Evolutionary conservation across 2,329 filamentous ascomycete species (phyloP), one percentile per base, ranked within the genome.

Genomic region (Epichloe gansuensis): DNA sequence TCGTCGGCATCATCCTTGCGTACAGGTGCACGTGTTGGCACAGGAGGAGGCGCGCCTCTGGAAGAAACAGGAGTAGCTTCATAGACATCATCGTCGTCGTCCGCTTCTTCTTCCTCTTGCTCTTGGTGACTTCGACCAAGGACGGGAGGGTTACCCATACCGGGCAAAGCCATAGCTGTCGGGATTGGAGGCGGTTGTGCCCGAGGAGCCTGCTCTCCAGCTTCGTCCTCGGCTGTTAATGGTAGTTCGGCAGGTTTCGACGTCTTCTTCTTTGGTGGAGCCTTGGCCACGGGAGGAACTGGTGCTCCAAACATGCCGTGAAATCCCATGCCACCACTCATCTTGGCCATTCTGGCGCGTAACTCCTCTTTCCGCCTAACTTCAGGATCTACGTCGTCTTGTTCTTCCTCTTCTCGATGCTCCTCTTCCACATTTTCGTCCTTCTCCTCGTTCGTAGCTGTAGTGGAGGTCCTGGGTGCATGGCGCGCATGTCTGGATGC

Each of bases 291-390:
- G 15, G 83, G 78, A 65, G 89, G 80, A 55, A 81, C 82, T 38
- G 83, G 81, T 21, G 80, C 78, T 17, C 88, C 88, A 67, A 95
- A 94, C 83, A 97, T 93, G 61, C 89, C 88, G 65, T 89, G 83
- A 85, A 97, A 95, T 46, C 89, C 89, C 88, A 95, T 95, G 23
- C 91, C 91, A 52, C 91, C 91, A 60, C 91, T 95, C 86, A 98
- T 93, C 71, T 95, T 96, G 46, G 93, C 93, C 89, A 98, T 98
- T 61, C 93, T 83, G 56, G 93, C 90, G 55, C 93, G 82, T 35
- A 98, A 75, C 65, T 96, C 91, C 69, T 95, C 83, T 65, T 85
- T 87, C 50, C 91, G 85, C 59, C 81, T 83, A 23, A 88, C 77
- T 66, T 98, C 93, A 1, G 90, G 89, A 62, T 97, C 91, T 50